Percentiles rank a stretch among this genome's conserved stretches.
These are phyloP conservation scores for Yarrowia bubula DNA, from an alignment of 805 yeast species.

Conservation along the genomic window DNA sequence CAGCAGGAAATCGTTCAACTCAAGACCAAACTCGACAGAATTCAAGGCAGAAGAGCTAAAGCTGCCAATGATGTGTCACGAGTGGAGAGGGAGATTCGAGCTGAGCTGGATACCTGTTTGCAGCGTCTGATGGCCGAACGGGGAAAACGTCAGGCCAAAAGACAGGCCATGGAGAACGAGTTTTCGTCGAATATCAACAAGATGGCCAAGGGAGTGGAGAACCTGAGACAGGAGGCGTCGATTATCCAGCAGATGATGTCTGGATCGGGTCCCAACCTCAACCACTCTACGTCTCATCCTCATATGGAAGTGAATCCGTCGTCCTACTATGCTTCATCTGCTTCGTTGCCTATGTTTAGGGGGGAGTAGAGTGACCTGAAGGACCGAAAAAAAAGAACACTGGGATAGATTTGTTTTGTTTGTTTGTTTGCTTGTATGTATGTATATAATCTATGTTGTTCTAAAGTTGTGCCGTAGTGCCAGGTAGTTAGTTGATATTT, in stretches of 20 bases:
- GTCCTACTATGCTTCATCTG: background rate
- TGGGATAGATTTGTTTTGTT: background rate
- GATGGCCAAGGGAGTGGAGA: constrained; percentile 38
- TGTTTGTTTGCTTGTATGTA: constrained; percentile 22
- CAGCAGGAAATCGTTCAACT: constrained; percentile 34
- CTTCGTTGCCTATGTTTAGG: constrained; percentile 5
- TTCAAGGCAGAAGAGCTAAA: constrained; percentile 33
- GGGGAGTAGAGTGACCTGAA: background rate
- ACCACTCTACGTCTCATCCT: constrained; percentile 17
- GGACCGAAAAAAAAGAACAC: too few species aligned
- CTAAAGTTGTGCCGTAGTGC: too few species aligned
- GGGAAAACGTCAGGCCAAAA: constrained; percentile 35
- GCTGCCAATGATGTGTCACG: constrained; percentile 34
- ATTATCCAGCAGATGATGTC: constrained; percentile 25
- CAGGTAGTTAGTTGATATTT: too few species aligned
- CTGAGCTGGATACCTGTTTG: constrained; percentile 33
- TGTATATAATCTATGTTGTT: constrained; percentile 14
- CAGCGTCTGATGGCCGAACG: constrained; percentile 34
- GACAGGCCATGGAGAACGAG: constrained; percentile 37
- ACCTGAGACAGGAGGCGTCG: constrained; percentile 31
- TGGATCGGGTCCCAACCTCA: background rate
- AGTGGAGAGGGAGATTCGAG: constrained; percentile 34
- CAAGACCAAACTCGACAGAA: constrained; percentile 34
- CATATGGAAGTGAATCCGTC: background rate
- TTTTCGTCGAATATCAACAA: constrained; percentile 39